These are phyloP conservation scores for Phaeosphaeriaceae sp. DNA, from an alignment of 2,329 filamentous ascomycete species.

Conservation along the genomic window DNA sequence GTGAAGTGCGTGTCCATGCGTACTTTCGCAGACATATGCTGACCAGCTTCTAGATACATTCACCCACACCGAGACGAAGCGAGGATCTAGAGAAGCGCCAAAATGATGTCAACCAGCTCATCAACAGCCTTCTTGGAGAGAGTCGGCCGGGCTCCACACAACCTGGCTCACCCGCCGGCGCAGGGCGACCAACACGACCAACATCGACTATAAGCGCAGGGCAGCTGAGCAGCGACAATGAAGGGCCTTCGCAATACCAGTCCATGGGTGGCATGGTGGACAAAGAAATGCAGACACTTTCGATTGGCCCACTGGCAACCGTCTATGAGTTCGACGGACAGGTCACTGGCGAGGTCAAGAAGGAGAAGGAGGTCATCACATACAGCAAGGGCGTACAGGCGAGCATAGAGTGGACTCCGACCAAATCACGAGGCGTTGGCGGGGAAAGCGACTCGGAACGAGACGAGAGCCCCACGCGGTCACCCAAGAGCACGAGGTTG, in stretches of 20 bases:
- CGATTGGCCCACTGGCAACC: constrained; percentile 75
- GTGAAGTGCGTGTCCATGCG: constrained; percentile 67
- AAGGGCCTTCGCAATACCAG: constrained; percentile 38
- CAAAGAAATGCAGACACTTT: constrained; percentile 71
- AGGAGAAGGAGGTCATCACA: constrained; percentile 78
- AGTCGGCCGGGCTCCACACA: constrained; percentile 75
- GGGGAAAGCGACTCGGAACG: constrained; percentile 62
- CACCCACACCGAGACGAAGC: constrained; percentile 72
- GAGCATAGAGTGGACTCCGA: constrained; percentile 73
- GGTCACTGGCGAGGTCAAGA: constrained; percentile 74
- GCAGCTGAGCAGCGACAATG: constrained; percentile 77
- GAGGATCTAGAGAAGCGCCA: constrained; percentile 70
- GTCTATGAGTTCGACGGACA: constrained; percentile 82
- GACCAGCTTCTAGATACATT: constrained; percentile 64
- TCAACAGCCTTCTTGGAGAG: constrained; percentile 82
- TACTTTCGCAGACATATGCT: constrained; percentile 9
- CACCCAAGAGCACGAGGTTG: constrained; percentile 70
- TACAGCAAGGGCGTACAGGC: constrained; percentile 99
- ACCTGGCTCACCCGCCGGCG: constrained; percentile 57
- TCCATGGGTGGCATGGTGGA: constrained; percentile 42
- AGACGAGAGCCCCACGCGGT: constrained; percentile 66
- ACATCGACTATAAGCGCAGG: constrained; percentile 86
- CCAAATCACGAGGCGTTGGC: constrained; percentile 61
- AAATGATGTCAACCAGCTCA: constrained; percentile 78
- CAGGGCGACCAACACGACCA: constrained; percentile 72